These are phyloP conservation scores for Colletotrichum sp. DNA, from an alignment of 2,329 filamentous ascomycete genomes.

Conservation along the genomic window DNA sequence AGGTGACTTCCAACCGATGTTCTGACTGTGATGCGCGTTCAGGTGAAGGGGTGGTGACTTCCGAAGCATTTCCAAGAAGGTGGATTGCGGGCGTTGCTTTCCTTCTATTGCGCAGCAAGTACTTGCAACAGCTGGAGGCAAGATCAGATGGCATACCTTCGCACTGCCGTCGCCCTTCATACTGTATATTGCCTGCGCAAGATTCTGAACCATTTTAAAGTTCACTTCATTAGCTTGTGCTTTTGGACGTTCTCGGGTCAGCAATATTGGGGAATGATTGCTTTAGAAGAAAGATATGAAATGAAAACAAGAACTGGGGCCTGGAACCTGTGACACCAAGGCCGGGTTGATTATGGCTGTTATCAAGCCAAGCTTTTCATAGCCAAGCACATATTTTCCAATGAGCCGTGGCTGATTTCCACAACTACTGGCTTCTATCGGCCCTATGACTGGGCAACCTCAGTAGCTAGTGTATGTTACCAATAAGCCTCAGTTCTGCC, in stretches of 20 bases:
- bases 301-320: background rate
- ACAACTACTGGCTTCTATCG: background rate
- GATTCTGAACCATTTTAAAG: background rate
- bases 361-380: too few species aligned
- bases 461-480: background rate
- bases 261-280: fast-evolving
- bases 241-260: background rate
- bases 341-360: too few species aligned
- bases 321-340: too few species aligned
- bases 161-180: background rate
- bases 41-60: background rate
- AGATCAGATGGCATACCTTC: fast-evolving
- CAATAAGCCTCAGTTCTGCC: too few species aligned
- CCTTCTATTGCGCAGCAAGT: background rate
- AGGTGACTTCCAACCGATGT: background rate
- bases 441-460: background rate
- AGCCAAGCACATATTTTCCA: too few species aligned
- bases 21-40: background rate
- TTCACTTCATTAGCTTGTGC: background rate
- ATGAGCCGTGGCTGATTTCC: background rate
- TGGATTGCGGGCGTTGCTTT: background rate
- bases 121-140: background rate
- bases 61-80: background rate
- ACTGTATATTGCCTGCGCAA: background rate
- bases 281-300: background rate